Percentiles rank a stretch among this genome's conserved stretches.
Evolutionary conservation across 2,329 filamentous ascomycete genomes (phyloP).

Genomic region (Lecanicillium sp.): DNA sequence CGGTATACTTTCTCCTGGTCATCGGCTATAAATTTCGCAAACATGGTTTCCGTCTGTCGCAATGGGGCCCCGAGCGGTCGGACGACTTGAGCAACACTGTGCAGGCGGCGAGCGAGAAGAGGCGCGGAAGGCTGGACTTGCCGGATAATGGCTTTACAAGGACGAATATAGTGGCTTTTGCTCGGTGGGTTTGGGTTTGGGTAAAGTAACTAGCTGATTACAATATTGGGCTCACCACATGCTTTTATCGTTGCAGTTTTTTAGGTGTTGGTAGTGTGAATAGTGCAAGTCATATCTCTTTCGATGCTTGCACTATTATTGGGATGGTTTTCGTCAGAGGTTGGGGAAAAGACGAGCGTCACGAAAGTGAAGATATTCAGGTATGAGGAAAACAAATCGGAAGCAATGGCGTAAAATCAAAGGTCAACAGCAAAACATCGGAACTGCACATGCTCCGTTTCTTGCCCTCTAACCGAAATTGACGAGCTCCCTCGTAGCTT

Average conservation of each 20-base stretch:
- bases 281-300: too few species aligned
- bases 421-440: neutral
- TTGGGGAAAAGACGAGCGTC: too few species aligned
- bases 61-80: constrained; percentile 31
- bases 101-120: constrained; percentile 26
- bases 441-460: neutral
- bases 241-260: too few species aligned
- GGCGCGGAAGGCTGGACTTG: constrained; percentile 32
- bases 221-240: too few species aligned
- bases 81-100: constrained; percentile 32
- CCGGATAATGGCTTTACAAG: constrained; percentile 28
- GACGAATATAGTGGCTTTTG: constrained; percentile 25
- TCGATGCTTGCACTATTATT: too few species aligned
- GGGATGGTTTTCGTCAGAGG: too few species aligned
- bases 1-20: constrained; percentile 31
- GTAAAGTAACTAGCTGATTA: constrained; percentile 23
- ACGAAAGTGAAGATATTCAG: too few species aligned
- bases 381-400: neutral
- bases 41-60: constrained; percentile 26
- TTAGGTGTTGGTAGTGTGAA: too few species aligned
- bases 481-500: constrained; percentile 19
- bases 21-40: constrained; percentile 33
- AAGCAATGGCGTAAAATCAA: neutral
- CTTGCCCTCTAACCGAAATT: constrained; percentile 33
- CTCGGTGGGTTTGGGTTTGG: constrained; percentile 33